Percentiles rank a stretch among this genome's conserved stretches.
phyloP scores from a whole-genome alignment of 495 filamentous ascomycete genomes.

The Pseudoneurospora amorphoporcata region DNA sequence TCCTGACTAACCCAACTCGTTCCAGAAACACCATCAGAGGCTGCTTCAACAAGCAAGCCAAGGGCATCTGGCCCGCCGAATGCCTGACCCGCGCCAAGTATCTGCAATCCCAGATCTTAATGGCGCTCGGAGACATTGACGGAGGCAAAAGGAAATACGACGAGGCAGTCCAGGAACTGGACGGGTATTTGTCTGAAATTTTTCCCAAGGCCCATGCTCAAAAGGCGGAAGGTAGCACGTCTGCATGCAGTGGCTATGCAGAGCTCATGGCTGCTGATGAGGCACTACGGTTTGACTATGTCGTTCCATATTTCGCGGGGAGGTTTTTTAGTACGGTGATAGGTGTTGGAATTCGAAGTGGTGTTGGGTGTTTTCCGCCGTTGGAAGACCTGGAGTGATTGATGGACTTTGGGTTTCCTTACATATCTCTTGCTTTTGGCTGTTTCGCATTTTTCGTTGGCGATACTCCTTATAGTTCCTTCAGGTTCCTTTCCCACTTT shows the following conservation, averaged over 20 bases:
- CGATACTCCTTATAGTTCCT: background rate
- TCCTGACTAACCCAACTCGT: background rate
- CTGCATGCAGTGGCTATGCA: background rate
- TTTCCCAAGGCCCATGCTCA: background rate
- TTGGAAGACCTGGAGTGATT: background rate
- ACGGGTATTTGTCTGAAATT: background rate
- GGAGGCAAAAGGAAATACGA: background rate
- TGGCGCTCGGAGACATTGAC: background rate
- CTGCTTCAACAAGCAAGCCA: background rate
- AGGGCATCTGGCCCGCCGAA: background rate
- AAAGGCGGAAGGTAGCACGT: background rate
- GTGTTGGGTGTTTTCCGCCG: background rate
- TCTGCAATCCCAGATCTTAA: background rate
- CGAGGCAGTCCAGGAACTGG: background rate
- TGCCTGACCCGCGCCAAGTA: background rate
- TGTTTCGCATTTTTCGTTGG: background rate
- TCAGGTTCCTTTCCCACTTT: too few relatives aligned
- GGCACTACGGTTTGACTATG: background rate
- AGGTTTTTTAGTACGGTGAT: background rate
- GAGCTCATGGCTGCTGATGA: background rate
- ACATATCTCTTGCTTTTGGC: background rate
- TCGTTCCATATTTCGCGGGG: background rate
- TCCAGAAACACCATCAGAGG: background rate
- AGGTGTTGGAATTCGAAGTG: background rate
- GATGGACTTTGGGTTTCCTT: background rate